phyloP scores from a whole-genome alignment of 176 grass and related monocot species.

The Oryza glaberrima region DNA sequence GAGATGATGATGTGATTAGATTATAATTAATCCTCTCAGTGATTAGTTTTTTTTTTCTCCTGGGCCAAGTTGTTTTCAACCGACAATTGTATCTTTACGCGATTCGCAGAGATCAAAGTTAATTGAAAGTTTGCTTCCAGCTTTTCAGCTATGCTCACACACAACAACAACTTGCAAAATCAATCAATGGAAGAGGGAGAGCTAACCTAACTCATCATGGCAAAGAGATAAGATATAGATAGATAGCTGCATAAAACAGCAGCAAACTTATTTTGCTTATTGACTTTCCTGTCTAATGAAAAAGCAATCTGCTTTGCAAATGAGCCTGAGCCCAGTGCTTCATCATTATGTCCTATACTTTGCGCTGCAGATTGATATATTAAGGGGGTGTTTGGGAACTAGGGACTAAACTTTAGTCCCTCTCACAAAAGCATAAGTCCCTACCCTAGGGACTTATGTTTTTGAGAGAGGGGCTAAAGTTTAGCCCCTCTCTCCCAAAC shows the following conservation, averaged over 20 bases:
- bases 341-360: conserved; percentile 1
- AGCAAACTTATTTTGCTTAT: neutral
- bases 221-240: neutral
- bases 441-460: too few relatives aligned
- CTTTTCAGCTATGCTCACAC: conserved; percentile 29
- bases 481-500: too few relatives aligned
- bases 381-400: too few relatives aligned
- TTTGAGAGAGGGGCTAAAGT: too few relatives aligned
- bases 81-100: conserved; percentile 63
- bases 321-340: conserved; percentile 1
- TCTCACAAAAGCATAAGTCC: too few relatives aligned
- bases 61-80: conserved; percentile 48
- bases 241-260: neutral
- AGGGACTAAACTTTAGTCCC: too few relatives aligned
- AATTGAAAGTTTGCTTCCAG: conserved; percentile 50
- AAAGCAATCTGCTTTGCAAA: conserved; percentile 28
- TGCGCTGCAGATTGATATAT: neutral
- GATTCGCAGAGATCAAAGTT: conserved; percentile 42
- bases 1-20: conserved; percentile 35
- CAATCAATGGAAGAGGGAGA: conserved; percentile 30
- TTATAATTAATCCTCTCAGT: conserved; percentile 29
- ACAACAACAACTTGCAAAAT: conserved; percentile 6
- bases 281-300: conserved; percentile 16
- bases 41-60: conserved; percentile 29
- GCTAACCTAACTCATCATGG: conserved; percentile 33